These are phyloP conservation scores for Microdochium bolleyi DNA, from an alignment of 2,329 filamentous ascomycete species.

Conservation along the genomic window DNA sequence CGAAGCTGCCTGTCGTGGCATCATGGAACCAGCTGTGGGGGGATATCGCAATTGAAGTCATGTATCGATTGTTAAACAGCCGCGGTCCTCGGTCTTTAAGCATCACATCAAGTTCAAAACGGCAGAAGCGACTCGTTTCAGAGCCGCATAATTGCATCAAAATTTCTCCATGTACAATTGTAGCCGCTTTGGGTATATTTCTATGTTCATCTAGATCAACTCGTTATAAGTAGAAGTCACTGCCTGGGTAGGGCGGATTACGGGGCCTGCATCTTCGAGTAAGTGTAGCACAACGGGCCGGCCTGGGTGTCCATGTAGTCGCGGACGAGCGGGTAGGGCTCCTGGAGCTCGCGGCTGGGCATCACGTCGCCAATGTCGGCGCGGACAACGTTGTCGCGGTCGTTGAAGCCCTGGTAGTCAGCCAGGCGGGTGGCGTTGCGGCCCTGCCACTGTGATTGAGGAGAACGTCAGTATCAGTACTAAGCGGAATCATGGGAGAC, in stretches of 20 bases:
- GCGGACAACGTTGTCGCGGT: background rate
- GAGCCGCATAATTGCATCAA: too few relatives aligned
- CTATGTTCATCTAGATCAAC: too few relatives aligned
- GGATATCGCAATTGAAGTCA: too few relatives aligned
- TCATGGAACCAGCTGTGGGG: too few relatives aligned
- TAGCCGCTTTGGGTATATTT: too few relatives aligned
- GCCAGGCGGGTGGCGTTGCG: background rate
- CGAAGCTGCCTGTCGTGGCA: too few relatives aligned
- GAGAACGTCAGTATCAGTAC: background rate
- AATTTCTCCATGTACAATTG: too few relatives aligned
- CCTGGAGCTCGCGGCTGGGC: background rate
- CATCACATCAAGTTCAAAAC: too few relatives aligned
- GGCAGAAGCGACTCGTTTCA: too few relatives aligned
- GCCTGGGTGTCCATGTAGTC: slow-evolving; percentile 5
- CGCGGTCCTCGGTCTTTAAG: too few relatives aligned
- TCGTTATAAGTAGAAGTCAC: too few relatives aligned
- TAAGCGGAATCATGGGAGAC: background rate
- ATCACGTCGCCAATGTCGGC: background rate
- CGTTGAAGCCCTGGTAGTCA: background rate
- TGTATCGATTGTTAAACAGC: too few relatives aligned
- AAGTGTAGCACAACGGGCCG: slow-evolving; percentile 11
- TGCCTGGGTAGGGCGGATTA: background rate
- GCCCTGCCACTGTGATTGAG: background rate
- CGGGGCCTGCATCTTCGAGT: background rate
- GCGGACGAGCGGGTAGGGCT: background rate